A percentile compares a stretch with the other conserved stretches of the same genome.
These are phyloP conservation scores for Cornus kousa DNA, from an alignment of 148 eudicot genomes.

Conservation along the genomic window DNA sequence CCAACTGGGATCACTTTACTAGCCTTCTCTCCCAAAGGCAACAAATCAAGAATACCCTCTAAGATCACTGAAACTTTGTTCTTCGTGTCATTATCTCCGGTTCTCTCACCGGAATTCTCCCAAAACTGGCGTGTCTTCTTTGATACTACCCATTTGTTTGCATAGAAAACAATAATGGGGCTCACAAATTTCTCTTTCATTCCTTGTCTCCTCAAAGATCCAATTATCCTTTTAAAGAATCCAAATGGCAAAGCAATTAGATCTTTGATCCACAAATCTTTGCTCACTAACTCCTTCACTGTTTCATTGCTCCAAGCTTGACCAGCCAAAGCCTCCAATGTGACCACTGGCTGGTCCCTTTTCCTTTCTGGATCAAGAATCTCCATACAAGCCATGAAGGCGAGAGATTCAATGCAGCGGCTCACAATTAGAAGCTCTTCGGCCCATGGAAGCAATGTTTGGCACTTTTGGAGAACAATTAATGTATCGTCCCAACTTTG, in stretches of 20 bases:
- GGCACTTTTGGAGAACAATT: conserved; percentile 79
- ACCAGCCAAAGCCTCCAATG: conserved; percentile 48
- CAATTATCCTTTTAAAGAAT: conserved; percentile 70
- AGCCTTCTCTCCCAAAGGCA: conserved; percentile 50
- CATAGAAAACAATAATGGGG: conserved; percentile 66
- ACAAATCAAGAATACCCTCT: conserved; percentile 57
- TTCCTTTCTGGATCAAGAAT: conserved; percentile 93
- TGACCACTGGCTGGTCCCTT: conserved; percentile 47
- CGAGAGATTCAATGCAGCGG: conserved; percentile 85
- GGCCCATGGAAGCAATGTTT: conserved; percentile 63
- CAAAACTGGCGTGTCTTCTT: conserved; percentile 48
- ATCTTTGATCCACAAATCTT: conserved; percentile 83
- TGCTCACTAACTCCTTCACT: conserved; percentile 42
- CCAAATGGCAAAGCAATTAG: conserved; percentile 66
- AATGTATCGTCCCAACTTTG: conserved; percentile 92
- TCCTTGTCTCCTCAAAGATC: conserved; percentile 84
- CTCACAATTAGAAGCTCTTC: conserved; percentile 86
- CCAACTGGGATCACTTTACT: conserved; percentile 67
- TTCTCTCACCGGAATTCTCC: conserved; percentile 39
- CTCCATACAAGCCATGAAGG: conserved; percentile 99
- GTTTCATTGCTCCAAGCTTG: conserved; percentile 57
- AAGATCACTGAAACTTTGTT: conserved; percentile 28
- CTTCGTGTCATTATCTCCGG: conserved; percentile 16
- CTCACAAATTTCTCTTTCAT: conserved; percentile 69
- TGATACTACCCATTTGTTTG: conserved; percentile 73